These are phyloP conservation scores for Trichoderma simmonsii DNA, from an alignment of 2,329 filamentous ascomycete species.

Conservation along the genomic window DNA sequence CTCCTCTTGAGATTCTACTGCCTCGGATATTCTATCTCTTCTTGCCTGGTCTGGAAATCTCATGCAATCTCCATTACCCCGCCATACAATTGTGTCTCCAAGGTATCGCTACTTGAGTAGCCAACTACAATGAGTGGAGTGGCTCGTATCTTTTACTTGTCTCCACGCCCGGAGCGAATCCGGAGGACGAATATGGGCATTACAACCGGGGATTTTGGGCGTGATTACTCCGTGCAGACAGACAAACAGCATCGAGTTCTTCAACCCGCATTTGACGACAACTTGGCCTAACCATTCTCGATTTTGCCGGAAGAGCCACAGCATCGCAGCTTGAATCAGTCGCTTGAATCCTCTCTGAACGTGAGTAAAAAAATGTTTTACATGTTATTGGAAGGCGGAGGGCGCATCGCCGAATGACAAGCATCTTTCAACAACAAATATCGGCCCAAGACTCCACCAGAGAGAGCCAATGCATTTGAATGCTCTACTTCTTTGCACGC, in stretches of 20 bases:
- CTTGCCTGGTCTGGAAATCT: too few species aligned
- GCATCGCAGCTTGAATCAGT: neutral
- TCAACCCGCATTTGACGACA: neutral
- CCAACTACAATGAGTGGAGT: too few species aligned
- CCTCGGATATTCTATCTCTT: too few species aligned
- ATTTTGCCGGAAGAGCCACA: neutral
- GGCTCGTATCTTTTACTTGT: too few species aligned
- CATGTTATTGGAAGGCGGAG: conserved; percentile 3
- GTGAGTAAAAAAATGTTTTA: neutral
- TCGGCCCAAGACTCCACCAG: neutral
- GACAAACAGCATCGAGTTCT: neutral
- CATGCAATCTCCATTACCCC: too few species aligned
- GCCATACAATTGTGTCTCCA: too few species aligned
- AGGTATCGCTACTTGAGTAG: too few species aligned
- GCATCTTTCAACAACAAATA: neutral
- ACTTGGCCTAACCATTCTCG: neutral
- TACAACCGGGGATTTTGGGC: too few species aligned
- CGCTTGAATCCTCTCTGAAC: neutral
- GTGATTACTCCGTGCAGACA: too few species aligned
- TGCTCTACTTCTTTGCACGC: neutral
- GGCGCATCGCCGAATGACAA: neutral
- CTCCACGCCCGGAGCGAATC: too few species aligned
- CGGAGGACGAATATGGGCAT: too few species aligned
- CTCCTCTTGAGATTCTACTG: too few species aligned
- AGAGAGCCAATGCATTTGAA: neutral